Conservation (phyloP, 768 basidiomycete species). For the Suillus brevipes region DNA sequence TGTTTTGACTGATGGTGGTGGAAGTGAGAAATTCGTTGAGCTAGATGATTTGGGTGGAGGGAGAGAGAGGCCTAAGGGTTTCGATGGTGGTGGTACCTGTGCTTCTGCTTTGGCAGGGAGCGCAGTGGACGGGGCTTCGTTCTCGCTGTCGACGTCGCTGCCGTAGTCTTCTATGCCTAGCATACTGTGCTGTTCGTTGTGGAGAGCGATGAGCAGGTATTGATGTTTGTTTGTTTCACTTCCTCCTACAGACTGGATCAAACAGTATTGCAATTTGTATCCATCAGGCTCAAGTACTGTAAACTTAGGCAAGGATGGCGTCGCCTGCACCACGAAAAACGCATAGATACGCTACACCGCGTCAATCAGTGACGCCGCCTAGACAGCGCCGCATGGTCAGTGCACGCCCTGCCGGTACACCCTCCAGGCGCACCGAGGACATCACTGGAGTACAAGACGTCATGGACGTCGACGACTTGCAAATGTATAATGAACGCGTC, state of each 20-base stretch:
- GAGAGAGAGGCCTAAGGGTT: conserved; percentile 35
- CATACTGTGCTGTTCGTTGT: conserved; percentile 41
- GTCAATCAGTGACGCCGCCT: conserved; percentile 25
- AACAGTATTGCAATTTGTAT: neutral
- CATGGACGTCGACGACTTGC: conserved; percentile 69
- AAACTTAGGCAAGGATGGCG: conserved; percentile 22
- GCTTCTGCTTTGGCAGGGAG: conserved; percentile 1
- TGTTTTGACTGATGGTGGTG: conserved; percentile 30
- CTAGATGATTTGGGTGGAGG: conserved; percentile 33
- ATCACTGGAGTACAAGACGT: conserved; percentile 47
- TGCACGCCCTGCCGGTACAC: conserved; percentile 22
- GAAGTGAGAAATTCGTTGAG: conserved; percentile 31
- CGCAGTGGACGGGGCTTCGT: conserved; percentile 27
- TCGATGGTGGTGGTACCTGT: conserved; percentile 29
- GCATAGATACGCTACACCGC: conserved; percentile 30
- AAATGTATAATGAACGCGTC: conserved; percentile 39
- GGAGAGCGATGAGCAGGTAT: conserved; percentile 1
- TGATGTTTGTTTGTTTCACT: conserved; percentile 1
- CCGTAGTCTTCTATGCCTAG: conserved; percentile 78
- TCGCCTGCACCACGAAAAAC: conserved; percentile 62
- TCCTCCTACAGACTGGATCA: neutral
- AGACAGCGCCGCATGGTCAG: conserved; percentile 28
- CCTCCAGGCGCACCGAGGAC: conserved; percentile 28
- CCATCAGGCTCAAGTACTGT: too few relatives aligned
- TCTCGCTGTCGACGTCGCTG: conserved; percentile 65